Base-by-base conservation (phyloP, 352 stramenopile genomes). In the Phytopythium montanum region DNA sequence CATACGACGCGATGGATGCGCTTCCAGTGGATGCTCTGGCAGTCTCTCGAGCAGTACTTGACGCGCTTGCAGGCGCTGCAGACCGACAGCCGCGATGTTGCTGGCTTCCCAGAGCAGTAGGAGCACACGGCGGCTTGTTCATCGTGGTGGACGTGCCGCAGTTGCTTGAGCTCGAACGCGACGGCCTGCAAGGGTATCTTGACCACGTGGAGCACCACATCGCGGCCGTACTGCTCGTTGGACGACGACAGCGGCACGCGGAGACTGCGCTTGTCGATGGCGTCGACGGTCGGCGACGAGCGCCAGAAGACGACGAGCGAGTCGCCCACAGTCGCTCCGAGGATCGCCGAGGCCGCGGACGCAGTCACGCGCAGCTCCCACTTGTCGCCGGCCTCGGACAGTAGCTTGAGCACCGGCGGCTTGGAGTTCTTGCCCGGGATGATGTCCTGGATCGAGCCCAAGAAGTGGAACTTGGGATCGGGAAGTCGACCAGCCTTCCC, bases 1-100 rank as follows among this genome's bases (percentile, higher is more conserved):
- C 68, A 76, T 65, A 76, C 68, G 33, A 64, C 44, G 29, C 65
- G 61, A 46, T 76, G 68, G 26, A 64, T 61, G 18, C 60, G 57
- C 50, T 76, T 76, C 68, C 68, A 76, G 52, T 76, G 68, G 19
- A 61, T 50, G 41, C 49, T 49, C 28, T 76, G 68, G 38, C 68
- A 73, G 21, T 76, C 61, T 23, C 68, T 61, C 14, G 68, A 62
- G 23, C 68, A 76, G 21, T 76, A 76, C 26, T 68, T 68, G 16
- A 70, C 56, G 5, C 34, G 19, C 59, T 70, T 73, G 31, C 68
- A 76, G 8, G 61, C 57, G n/a, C 68, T 45, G 56, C 68, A 76
- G 45, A 46, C 14, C 19, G 54, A 70, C 29, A 76, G 56, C 14
- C 59, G 23, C 13, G n/a, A n/a, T n/a, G 56, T 53, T 5, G 39